Base-by-base conservation (phyloP, 371 early-diverging fungal species). In the Capniomyces stellatus region DNA sequence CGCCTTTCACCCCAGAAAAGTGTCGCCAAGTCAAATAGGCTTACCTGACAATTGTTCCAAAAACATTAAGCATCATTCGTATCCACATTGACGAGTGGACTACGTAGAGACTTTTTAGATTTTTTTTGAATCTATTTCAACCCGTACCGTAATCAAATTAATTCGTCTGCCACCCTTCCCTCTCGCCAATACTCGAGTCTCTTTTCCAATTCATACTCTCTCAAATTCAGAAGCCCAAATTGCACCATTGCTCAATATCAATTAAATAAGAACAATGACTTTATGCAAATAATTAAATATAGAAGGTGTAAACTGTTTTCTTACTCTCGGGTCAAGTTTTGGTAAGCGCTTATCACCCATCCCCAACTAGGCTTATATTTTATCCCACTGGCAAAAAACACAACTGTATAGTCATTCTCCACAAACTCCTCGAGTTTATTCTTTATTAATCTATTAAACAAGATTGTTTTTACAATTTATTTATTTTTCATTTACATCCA, bases 291-390 rank as follows among this genome's bases (percentile, higher is more conserved):
- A 40, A 13, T 40, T 15, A 29, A 24, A 43, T 23, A 50, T 43
- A 22, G 3, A 15, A 3, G 28, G 27, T 29, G 2, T 6, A 4
- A 51, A 0, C 40, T 39, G 43, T 43, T 46, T 47, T 35, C 6
- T 50, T 56, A 43, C 56, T 83, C 30, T 27, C 49, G 59, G 53
- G 78, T 77, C 30, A 94, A 62, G 2, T 79, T 71, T 12, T 82
- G 71, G 54, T 94, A 92, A 1, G 91, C 89, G 63, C 71, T 78
- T 49, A 83, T 67, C 21, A 91, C 61, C 92, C 92, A 94, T 22
- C 71, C 49, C 87, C 88, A 87, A 0, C 81, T 71, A 24, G 92
- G 91, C 22, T 76, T 75, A 61, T 85, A 72, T 31, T 69, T 51
- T 2, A 83, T 82, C 3, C 89, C 91, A 30, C 83, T 79, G n/a